A percentile compares a stretch with the other conserved stretches of the same genome.
phyloP scores from a whole-genome alignment of 176 grass and related monocot species.

The Oryza meridionalis region DNA sequence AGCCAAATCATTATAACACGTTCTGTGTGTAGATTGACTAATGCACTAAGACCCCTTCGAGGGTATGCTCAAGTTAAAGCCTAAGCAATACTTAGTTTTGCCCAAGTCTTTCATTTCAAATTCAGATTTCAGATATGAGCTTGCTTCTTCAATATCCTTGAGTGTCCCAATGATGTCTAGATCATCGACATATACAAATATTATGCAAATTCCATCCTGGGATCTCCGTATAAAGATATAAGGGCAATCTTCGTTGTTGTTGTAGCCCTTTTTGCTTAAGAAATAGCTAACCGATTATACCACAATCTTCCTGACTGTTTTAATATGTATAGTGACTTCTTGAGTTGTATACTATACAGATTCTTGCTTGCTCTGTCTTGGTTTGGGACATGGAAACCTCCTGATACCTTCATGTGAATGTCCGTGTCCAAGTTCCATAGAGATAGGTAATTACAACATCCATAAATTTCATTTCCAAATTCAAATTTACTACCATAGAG shows the following conservation, averaged over 20 bases:
- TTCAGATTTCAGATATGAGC: too few species aligned
- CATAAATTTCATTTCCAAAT: neutral
- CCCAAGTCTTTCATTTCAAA: too few species aligned
- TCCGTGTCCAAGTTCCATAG: neutral
- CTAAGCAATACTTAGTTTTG: too few species aligned
- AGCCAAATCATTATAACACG: too few species aligned
- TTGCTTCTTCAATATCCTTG: too few species aligned
- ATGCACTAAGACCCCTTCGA: too few species aligned
- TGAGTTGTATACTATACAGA: neutral
- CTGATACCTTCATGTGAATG: neutral
- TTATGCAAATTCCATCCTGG: neutral
- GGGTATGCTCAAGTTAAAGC: too few species aligned
- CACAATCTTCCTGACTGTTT: neutral
- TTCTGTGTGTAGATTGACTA: too few species aligned
- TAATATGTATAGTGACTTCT: neutral
- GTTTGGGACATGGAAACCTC: neutral
- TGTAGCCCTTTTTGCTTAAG: too few species aligned
- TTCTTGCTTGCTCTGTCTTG: neutral
- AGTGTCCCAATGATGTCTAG: too few species aligned
- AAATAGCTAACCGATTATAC: too few species aligned
- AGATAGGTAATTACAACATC: neutral
- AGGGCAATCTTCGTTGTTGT: too few species aligned
- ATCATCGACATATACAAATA: neutral
- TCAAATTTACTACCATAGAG: neutral
- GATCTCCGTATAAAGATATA: neutral